These are phyloP conservation scores for Trichopus zeylanicus DNA, from an alignment of 116 monocot species.

Conservation along the genomic window DNA sequence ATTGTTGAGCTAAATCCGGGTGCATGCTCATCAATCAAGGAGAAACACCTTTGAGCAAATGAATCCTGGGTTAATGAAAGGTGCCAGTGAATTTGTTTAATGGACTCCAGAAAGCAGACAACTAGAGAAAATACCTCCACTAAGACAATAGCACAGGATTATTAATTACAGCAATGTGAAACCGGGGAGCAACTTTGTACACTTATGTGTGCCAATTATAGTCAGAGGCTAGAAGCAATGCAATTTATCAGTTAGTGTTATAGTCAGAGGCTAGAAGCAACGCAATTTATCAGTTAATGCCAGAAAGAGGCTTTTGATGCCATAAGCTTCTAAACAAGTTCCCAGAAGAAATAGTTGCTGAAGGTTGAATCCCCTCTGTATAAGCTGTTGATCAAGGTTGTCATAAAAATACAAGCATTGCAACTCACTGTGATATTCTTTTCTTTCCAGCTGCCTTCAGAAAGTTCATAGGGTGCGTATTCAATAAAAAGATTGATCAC, in stretches of 20 bases:
- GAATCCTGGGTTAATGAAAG: constrained; percentile 58
- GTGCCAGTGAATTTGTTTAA: not conserved
- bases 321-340: no score
- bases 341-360: no score
- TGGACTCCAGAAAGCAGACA: not conserved
- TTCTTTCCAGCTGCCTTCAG: constrained; percentile 80
- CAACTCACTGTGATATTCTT: constrained; percentile 60
- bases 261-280: no score
- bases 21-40: constrained; percentile 94
- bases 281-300: no score
- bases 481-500: constrained; percentile 94
- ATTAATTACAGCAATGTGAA: not conserved
- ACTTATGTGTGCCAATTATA: not conserved
- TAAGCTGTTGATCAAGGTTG: no score
- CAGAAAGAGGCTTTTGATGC: no score
- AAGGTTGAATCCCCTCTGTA: no score
- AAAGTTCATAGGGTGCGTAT: constrained; percentile 80
- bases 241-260: no score
- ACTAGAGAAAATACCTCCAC: not conserved
- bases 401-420: no score
- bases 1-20: constrained; percentile 92
- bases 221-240: no score
- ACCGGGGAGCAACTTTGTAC: not conserved
- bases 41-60: constrained; percentile 86
- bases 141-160: not conserved